Conservation (phyloP, 805 yeast species). For the Ogataea trehalophila region DNA sequence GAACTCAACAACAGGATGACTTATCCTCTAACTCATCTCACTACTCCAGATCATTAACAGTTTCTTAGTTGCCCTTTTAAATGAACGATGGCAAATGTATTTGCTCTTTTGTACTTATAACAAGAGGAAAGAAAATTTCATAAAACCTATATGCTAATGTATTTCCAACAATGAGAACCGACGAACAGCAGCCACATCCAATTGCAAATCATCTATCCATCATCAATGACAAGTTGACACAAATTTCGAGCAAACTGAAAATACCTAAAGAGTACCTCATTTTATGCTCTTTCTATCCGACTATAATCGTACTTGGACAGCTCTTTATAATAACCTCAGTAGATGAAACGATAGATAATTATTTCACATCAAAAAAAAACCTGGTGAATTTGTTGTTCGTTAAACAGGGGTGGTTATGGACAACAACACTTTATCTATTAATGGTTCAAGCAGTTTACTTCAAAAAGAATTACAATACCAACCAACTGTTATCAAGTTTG, state of each 20-base stretch:
- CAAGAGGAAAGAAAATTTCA: no score
- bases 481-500: constrained; percentile 15
- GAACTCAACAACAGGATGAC: no score
- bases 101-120: no score
- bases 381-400: constrained; percentile 71
- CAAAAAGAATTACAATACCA: neutral
- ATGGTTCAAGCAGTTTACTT: constrained; percentile 10
- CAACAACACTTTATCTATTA: constrained; percentile 39
- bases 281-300: constrained; percentile 24
- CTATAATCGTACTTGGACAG: constrained; percentile 48
- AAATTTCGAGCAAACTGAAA: constrained; percentile 1
- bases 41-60: no score
- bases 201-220: constrained; percentile 9
- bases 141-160: no score
- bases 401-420: constrained; percentile 94
- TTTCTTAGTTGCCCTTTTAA: no score
- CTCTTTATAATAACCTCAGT: constrained; percentile 41
- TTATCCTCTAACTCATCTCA: no score
- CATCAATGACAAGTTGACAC: constrained; percentile 4
- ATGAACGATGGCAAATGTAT: no score
- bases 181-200: constrained; percentile 1
- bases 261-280: constrained; percentile 11
- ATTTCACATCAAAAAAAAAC: constrained; percentile 60
- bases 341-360: constrained; percentile 41
- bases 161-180: no score